phyloP scores from a whole-genome alignment of 2,329 filamentous ascomycete species.

The Shiraia bambusicola region DNA sequence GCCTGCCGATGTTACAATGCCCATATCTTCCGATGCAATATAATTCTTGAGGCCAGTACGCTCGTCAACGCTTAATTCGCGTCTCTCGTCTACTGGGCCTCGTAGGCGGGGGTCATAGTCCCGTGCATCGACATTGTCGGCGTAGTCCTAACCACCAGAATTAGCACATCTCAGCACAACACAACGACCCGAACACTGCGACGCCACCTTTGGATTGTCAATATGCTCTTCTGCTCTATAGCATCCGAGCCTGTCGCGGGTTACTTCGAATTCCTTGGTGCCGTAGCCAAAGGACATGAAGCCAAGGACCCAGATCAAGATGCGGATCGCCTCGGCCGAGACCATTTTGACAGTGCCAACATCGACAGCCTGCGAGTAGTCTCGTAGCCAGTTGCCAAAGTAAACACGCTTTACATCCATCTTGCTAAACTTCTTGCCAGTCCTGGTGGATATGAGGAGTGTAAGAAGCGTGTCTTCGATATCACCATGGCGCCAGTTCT shows the following conservation, averaged over 20 bases:
- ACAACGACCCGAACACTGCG: neutral
- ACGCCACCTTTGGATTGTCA: slow-evolving; percentile 63
- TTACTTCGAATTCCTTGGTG: slow-evolving; percentile 83
- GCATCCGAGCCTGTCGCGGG: slow-evolving; percentile 73
- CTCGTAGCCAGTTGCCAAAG: slow-evolving; percentile 93
- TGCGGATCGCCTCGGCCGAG: slow-evolving; percentile 84
- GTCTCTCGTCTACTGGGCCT: slow-evolving; percentile 74
- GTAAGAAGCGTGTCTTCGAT: slow-evolving; percentile 88
- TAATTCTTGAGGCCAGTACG: slow-evolving; percentile 77
- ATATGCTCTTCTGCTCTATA: slow-evolving; percentile 75
- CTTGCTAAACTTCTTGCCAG: slow-evolving; percentile 83
- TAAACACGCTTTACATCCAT: slow-evolving; percentile 86
- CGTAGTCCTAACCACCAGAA: slow-evolving; percentile 62
- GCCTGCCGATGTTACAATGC: slow-evolving; percentile 78
- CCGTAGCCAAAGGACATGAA: slow-evolving; percentile 88
- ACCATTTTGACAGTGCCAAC: slow-evolving; percentile 90
- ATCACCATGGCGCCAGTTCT: slow-evolving; percentile 71
- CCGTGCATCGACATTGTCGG: slow-evolving; percentile 82
- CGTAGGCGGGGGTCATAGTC: slow-evolving; percentile 80
- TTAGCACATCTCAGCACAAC: slow-evolving; percentile 3
- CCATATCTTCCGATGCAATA: slow-evolving; percentile 78
- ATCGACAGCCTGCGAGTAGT: slow-evolving; percentile 93
- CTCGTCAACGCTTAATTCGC: slow-evolving; percentile 77
- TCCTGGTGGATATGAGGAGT: slow-evolving; percentile 64
- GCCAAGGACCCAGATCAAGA: slow-evolving; percentile 83